A percentile compares a stretch with the other conserved stretches of the same genome.
Evolutionary conservation across 2,329 filamentous ascomycete genomes (phyloP).

Genomic region (Stachybotrys elegans): DNA sequence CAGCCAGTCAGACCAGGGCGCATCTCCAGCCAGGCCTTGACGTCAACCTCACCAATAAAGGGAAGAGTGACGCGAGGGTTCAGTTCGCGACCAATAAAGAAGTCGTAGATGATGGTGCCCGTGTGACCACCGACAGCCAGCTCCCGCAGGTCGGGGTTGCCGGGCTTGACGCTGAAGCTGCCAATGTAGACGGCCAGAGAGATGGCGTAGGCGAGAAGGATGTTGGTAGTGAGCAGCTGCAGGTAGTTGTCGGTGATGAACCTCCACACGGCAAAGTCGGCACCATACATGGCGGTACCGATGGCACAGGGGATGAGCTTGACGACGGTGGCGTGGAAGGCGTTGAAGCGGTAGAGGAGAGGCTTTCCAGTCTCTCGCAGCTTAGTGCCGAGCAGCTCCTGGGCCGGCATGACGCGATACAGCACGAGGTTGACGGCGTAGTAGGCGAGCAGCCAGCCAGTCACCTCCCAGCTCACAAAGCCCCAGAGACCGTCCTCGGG

Average conservation of each 20-base stretch:
- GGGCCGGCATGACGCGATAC: slow-evolving; percentile 67
- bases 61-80: slow-evolving; percentile 79
- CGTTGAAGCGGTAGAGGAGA: slow-evolving; percentile 76
- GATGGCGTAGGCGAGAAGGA: slow-evolving; percentile 65
- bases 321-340: slow-evolving; percentile 66
- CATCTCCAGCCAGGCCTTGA: slow-evolving; percentile 83
- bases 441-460: slow-evolving; percentile 65
- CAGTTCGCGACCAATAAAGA: slow-evolving; percentile 91
- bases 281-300: slow-evolving; percentile 69
- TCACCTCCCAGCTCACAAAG: slow-evolving; percentile 61
- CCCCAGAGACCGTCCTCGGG: slow-evolving; percentile 60
- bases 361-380: slow-evolving; percentile 59
- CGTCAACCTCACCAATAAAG: slow-evolving; percentile 75
- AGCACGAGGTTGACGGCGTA: slow-evolving; percentile 69
- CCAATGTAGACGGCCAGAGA: slow-evolving; percentile 71
- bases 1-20: slow-evolving; percentile 83
- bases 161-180: slow-evolving; percentile 71
- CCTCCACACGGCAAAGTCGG: slow-evolving; percentile 78
- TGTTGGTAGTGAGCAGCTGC: slow-evolving; percentile 75
- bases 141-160: slow-evolving; percentile 65
- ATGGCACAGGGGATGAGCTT: slow-evolving; percentile 62
- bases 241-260: slow-evolving; percentile 87
- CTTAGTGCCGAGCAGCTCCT: slow-evolving; percentile 61
- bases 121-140: slow-evolving; percentile 73
- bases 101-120: slow-evolving; percentile 85